Conservation (phyloP, 345 rosid species). For the Eucalyptus globulus region DNA sequence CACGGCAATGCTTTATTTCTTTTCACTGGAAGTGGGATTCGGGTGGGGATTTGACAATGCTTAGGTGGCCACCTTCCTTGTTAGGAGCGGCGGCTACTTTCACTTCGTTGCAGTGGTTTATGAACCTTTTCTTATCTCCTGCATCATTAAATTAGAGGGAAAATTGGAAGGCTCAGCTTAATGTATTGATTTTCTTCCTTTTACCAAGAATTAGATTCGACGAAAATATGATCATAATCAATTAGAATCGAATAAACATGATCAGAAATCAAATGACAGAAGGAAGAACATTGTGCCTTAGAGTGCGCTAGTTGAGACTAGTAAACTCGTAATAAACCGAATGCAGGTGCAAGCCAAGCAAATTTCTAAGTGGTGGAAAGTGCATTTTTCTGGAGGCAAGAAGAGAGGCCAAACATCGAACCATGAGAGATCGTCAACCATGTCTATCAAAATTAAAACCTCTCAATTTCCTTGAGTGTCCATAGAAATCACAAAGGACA, state of each 20-base stretch:
- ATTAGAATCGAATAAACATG: neutral
- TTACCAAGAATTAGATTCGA: neutral
- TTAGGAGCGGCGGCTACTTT: slow-evolving; percentile 64
- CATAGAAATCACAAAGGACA: neutral
- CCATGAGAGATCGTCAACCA: neutral
- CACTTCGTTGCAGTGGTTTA: slow-evolving; percentile 74
- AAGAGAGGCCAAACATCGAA: neutral
- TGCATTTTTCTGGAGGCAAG: neutral
- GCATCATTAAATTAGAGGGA: neutral
- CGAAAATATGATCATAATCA: neutral
- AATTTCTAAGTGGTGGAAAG: neutral
- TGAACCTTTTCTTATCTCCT: slow-evolving; percentile 73
- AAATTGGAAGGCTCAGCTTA: neutral
- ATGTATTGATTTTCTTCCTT: neutral
- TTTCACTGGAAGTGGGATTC: slow-evolving; percentile 7
- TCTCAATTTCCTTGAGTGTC: neutral
- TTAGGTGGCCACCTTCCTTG: slow-evolving; percentile 73
- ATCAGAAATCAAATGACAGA: neutral
- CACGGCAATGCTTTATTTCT: slow-evolving; percentile 4
- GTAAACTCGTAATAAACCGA: neutral
- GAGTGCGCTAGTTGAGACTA: neutral
- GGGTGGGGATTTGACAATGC: slow-evolving; percentile 32
- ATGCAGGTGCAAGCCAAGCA: neutral
- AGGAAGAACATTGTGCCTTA: neutral
- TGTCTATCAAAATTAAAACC: neutral